Evolutionary conservation across 345 rosid genomes (phyloP).

Genomic region (Cardiospermum halicacabum): DNA sequence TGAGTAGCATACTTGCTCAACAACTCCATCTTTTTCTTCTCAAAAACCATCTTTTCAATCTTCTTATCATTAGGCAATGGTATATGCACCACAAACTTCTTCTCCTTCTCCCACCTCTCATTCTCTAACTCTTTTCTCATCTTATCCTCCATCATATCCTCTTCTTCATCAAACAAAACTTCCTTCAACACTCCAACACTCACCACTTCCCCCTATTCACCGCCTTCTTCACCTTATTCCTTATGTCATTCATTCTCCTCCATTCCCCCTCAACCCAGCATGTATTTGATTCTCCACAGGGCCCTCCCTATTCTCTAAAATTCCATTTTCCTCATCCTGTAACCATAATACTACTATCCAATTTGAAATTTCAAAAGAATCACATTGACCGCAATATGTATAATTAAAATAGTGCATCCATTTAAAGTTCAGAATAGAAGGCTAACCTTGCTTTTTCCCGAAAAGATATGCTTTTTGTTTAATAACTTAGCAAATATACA

Average conservation of each 20-base stretch:
- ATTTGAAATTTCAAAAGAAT: slow-evolving; percentile 1
- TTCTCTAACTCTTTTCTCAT: slow-evolving; percentile 45
- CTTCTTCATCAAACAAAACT: slow-evolving; percentile 87
- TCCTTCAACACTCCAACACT: slow-evolving; percentile 55
- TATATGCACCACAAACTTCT: slow-evolving; percentile 84
- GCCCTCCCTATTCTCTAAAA: slow-evolving; percentile 68
- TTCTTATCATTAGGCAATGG: slow-evolving; percentile 91
- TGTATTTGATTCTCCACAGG: slow-evolving; percentile 62
- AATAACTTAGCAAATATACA: slow-evolving; percentile 94
- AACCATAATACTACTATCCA: too few relatives aligned
- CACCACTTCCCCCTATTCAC: slow-evolving; percentile 70
- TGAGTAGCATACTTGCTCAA: slow-evolving; percentile 69
- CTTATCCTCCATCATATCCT: slow-evolving; percentile 58
- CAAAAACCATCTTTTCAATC: slow-evolving; percentile 88
- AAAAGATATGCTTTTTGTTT: slow-evolving; percentile 85
- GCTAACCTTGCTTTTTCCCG: slow-evolving; percentile 86
- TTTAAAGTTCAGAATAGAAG: background rate
- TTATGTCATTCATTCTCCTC: slow-evolving; percentile 72
- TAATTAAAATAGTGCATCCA: background rate
- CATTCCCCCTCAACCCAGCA: slow-evolving; percentile 57
- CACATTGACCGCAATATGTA: background rate
- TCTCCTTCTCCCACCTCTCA: slow-evolving; percentile 49
- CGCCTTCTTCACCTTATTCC: slow-evolving; percentile 74
- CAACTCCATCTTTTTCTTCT: slow-evolving; percentile 89
- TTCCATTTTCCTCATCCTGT: slow-evolving; percentile 93